Evolutionary conservation across 2,329 filamentous ascomycete genomes (phyloP).

Genomic region (Pseudogymnoascus pannorum): DNA sequence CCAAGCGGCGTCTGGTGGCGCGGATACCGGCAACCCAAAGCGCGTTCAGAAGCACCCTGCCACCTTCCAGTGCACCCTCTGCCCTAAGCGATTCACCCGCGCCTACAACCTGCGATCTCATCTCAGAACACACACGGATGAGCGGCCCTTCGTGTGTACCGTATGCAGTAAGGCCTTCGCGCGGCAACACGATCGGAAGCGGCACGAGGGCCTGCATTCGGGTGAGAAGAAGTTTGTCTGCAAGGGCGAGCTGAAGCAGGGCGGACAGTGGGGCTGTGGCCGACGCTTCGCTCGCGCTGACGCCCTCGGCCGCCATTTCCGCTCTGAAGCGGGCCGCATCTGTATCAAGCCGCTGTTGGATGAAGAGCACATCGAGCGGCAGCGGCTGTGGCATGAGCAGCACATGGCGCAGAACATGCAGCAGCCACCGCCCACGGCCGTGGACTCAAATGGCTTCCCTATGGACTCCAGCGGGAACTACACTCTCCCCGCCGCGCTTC

Average conservation of each 20-base stretch:
- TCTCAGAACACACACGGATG: constrained; percentile 91
- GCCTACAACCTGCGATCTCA: constrained; percentile 96
- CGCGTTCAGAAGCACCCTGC: constrained; percentile 96
- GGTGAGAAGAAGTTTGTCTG: constrained; percentile 99
- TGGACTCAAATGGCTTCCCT: constrained; percentile 53
- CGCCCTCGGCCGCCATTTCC: constrained; percentile 87
- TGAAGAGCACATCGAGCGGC: constrained; percentile 80
- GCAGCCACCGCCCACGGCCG: constrained; percentile 50
- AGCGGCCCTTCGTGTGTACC: constrained; percentile 93
- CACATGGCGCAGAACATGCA: constrained; percentile 57
- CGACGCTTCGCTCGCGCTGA: constrained; percentile 91
- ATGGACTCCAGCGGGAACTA: constrained; percentile 53
- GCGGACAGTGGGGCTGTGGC: constrained; percentile 85
- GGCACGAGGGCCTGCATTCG: constrained; percentile 90
- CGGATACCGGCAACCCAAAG: constrained; percentile 55
- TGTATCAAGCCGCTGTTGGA: constrained; percentile 97
- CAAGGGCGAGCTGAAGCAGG: constrained; percentile 78
- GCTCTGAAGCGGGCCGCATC: constrained; percentile 88
- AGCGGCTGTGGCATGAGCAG: constrained; percentile 68
- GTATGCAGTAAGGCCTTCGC: constrained; percentile 97
- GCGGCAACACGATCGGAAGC: constrained; percentile 92
- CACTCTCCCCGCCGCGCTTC: constrained; percentile 73
- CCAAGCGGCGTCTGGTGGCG: constrained; percentile 52
- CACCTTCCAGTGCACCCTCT: constrained; percentile 89
- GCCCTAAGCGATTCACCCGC: constrained; percentile 90